Evolutionary conservation across 192 early-diverging fungal genomes (phyloP), one percentile per base, ranked within the genome.

Genomic region (Coemansia sp.): DNA sequence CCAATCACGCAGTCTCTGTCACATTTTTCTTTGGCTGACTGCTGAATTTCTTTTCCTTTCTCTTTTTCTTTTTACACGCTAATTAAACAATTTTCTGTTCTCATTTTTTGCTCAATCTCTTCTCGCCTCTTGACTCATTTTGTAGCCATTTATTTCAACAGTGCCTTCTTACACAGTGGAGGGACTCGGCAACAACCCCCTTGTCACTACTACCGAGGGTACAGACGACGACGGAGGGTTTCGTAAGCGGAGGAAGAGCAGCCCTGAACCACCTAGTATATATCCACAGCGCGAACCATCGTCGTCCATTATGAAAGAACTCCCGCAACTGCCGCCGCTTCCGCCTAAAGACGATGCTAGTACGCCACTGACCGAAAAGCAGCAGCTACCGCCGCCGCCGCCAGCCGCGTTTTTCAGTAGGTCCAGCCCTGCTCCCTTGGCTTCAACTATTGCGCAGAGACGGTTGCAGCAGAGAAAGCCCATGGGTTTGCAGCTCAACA

Each of bases 381-480:
- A 21, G 20, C 21, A 11, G 21, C 23, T 13, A 11, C n/a, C n/a
- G n/a, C 0, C 41, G 13, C 14, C 13, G 12, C 52, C 52, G 14
- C 20, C 56, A 21, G 56, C 56, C 0, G 18, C 36, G 34, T 58
- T 58, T 20, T 58, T 58, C 56, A 58, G 36, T 21, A 35, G 34
- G 56, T 37, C 56, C 10, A 58, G 33, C 14, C 56, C 56, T 21
- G 18, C 56, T 36, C 56, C 56, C n/a, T 6, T 21, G 34, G 61
- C 62, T 2, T 60, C 68, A 13, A 70, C 71, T 9, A 70, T 79
- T 26, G 77, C 77, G 11, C 77, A 79, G 72, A 61, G 77, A 2
- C 64, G 77, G 48, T 16, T 74, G 36, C 56, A 26, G 48, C 76
- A 74, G 68, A 42, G 65, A 13, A 66, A 72, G 48, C 77, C 77